phyloP scores from a whole-genome alignment of 1,284 basidiomycete genomes.

The Athelia sp. region DNA sequence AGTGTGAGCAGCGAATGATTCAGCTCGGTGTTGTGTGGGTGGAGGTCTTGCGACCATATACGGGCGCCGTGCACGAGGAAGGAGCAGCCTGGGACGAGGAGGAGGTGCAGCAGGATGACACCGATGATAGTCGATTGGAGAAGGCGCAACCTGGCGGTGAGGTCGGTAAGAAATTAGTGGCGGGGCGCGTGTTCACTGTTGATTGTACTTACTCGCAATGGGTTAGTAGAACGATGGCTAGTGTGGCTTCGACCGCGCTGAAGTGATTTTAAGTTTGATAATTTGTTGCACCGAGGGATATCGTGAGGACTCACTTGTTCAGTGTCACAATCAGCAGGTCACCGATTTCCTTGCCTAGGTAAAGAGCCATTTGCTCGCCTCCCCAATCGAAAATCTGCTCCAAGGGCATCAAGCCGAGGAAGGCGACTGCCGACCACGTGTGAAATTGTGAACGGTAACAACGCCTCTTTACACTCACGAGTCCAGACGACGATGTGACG shows the following conservation, averaged over 20 bases:
- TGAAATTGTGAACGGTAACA: no score
- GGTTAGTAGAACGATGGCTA: slow-evolving; percentile 58
- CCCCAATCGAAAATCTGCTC: slow-evolving; percentile 56
- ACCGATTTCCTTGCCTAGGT: slow-evolving; percentile 51
- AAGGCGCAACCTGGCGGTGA: slow-evolving; percentile 44
- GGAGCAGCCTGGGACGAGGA: slow-evolving; percentile 45
- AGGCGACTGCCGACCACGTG: slow-evolving; percentile 37
- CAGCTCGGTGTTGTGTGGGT: slow-evolving; percentile 48
- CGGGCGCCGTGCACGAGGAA: slow-evolving; percentile 45
- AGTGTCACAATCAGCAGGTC: slow-evolving; percentile 54
- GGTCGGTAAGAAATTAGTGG: slow-evolving; percentile 3
- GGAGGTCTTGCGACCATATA: slow-evolving; percentile 40
- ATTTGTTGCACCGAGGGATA: background rate
- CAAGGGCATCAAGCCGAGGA: slow-evolving; percentile 53
- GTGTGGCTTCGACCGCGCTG: slow-evolving; percentile 56
- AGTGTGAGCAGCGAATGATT: slow-evolving; percentile 64
- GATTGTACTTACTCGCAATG: slow-evolving; percentile 56
- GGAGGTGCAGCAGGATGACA: slow-evolving; percentile 46
- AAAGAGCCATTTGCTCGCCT: slow-evolving; percentile 57
- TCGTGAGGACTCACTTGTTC: slow-evolving; percentile 44
- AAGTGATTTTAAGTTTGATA: background rate
- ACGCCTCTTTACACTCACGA: no score
- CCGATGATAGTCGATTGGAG: slow-evolving; percentile 58
- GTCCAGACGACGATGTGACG: background rate
- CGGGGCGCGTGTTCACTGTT: background rate